A percentile compares a stretch with the other conserved stretches of the same genome.
Evolutionary conservation across 202 grass and related monocot species (phyloP).

Genomic region (Schoenoplectus tabernaemontani): DNA sequence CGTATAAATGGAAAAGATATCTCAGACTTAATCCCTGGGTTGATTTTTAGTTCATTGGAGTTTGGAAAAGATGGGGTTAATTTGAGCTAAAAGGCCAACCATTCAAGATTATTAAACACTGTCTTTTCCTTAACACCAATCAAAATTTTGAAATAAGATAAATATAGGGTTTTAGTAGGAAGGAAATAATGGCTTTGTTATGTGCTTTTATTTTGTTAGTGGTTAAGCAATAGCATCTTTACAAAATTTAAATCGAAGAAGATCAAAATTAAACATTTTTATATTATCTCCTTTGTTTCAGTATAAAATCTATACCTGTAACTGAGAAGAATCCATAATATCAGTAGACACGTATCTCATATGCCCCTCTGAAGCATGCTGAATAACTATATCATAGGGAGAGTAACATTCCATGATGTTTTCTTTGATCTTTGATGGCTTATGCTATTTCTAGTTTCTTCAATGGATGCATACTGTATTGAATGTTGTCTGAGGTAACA

Average conservation of each 20-base stretch:
- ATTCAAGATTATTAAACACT: not conserved
- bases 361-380: not conserved
- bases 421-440: not conserved
- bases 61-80: not conserved
- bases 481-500: not conserved
- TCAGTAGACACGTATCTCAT: not conserved
- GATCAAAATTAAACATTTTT: not conserved
- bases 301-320: not conserved
- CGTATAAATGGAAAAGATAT: not conserved
- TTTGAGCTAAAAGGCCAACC: not conserved
- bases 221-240: not conserved
- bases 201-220: not conserved
- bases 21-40: not conserved
- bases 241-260: not conserved
- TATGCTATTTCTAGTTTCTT: not conserved
- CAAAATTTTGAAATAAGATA: not conserved
- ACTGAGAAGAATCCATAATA: not conserved
- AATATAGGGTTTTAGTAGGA: not conserved
- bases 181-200: not conserved
- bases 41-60: not conserved
- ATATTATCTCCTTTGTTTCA: not conserved
- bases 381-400: not conserved
- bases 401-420: not conserved
- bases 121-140: not conserved
- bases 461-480: not conserved